phyloP scores from a whole-genome alignment of 1,284 basidiomycete species.

The Neonothopanus nambi region DNA sequence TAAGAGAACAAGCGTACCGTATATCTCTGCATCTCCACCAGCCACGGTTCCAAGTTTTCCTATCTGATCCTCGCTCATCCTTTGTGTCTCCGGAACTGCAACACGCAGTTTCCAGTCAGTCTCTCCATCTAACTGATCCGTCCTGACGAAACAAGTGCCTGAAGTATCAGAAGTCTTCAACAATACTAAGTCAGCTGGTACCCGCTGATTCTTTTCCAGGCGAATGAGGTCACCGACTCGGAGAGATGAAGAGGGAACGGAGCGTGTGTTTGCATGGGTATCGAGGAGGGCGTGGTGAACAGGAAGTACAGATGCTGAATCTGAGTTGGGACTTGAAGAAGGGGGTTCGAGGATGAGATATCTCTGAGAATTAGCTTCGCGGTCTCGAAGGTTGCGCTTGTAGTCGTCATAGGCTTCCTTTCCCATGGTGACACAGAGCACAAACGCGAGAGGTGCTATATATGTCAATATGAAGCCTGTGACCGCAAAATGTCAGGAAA shows the following conservation, averaged over 20 bases:
- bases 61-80: constrained; percentile 68
- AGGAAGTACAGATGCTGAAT: not conserved
- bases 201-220: constrained; percentile 95
- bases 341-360: constrained; percentile 80
- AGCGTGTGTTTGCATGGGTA: constrained; percentile 57
- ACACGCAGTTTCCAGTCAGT: constrained; percentile 99
- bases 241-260: constrained; percentile 86
- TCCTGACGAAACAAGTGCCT: constrained; percentile 96
- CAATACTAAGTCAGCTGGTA: constrained; percentile 93
- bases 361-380: constrained; percentile 91
- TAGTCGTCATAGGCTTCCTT: constrained; percentile 99
- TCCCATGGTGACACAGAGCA: constrained; percentile 93
- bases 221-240: constrained; percentile 91
- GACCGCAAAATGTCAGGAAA: not conserved
- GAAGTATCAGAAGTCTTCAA: constrained; percentile 84
- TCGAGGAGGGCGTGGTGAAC: constrained; percentile 35
- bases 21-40: constrained; percentile 68
- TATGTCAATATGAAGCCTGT: constrained; percentile 95
- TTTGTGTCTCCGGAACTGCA: constrained; percentile 84
- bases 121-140: constrained; percentile 98
- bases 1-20: constrained; percentile 65
- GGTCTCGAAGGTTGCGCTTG: constrained; percentile 87
- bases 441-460: constrained; percentile 94
- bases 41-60: constrained; percentile 49
- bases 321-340: constrained; percentile 20